These are phyloP conservation scores for Aureobasidium sp. DNA, from an alignment of 2,329 filamentous ascomycete species.

Conservation along the genomic window DNA sequence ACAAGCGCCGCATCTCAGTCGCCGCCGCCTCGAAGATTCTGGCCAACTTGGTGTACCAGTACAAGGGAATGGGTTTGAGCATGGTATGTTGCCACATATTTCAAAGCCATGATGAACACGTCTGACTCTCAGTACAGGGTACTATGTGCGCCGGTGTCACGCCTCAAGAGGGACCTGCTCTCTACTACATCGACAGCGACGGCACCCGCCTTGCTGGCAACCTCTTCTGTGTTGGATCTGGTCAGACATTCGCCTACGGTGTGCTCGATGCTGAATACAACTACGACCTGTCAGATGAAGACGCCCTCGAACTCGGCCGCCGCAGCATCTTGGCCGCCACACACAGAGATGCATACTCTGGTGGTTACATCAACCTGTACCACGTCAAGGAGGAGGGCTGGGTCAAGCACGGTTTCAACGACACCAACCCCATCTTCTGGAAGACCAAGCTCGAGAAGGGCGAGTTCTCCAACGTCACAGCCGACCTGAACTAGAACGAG, in stretches of 20 bases:
- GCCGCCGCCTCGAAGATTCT: slow-evolving; percentile 97
- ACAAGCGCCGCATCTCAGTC: slow-evolving; percentile 97
- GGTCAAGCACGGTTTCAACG: slow-evolving; percentile 97
- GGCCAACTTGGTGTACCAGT: slow-evolving; percentile 94
- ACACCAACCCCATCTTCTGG: slow-evolving; percentile 99
- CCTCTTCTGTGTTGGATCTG: slow-evolving; percentile 95
- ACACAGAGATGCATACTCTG: slow-evolving; percentile 96
- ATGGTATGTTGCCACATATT: slow-evolving; percentile 50
- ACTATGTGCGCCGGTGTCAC: slow-evolving; percentile 99
- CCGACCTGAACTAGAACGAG: slow-evolving; percentile 52
- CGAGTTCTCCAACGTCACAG: slow-evolving; percentile 94
- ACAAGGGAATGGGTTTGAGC: slow-evolving; percentile 97
- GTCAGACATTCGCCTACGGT: slow-evolving; percentile 98
- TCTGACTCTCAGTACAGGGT: slow-evolving; percentile 41
- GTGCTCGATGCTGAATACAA: slow-evolving; percentile 92
- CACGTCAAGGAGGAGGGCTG: slow-evolving; percentile 98
- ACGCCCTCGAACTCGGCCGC: slow-evolving; percentile 82
- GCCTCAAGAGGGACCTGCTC: slow-evolving; percentile 86
- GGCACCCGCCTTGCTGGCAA: slow-evolving; percentile 89
- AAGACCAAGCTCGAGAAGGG: slow-evolving; percentile 97
- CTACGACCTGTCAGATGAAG: slow-evolving; percentile 80
- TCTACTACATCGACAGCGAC: slow-evolving; percentile 99
- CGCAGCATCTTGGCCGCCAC: slow-evolving; percentile 93
- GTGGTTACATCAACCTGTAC: slow-evolving; percentile 97
- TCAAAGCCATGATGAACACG: background rate